Base-by-base conservation (phyloP, 306 rosid genomes). In the Glycine tomentella region DNA sequence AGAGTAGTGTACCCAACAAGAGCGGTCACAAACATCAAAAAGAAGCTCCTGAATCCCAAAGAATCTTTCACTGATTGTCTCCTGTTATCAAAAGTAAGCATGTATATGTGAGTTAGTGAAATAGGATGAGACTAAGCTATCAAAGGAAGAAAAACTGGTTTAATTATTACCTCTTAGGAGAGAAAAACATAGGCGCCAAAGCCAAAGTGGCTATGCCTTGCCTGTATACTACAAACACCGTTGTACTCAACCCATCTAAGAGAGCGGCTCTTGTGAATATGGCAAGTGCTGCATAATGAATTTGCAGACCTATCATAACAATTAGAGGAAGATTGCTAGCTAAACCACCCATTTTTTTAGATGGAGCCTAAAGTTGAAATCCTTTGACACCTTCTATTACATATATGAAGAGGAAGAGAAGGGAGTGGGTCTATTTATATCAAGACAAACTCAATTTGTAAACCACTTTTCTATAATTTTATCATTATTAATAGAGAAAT, bases 201-300 rank as follows among this genome's bases (percentile, higher is more conserved):
- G 89, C 56, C 68, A 91, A 80, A 66, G 96, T 88, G 78, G 92
- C 94, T 79, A 90, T 67, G 75, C 81, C 92, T 77, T 93, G 94
- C 40, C 97, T 84, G 57, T 93, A 91, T 3, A 74, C 89, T 25
- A 91, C 92, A 52, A 88, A 88, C 3, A 87, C 90, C 0, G 91
- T 87, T 1, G 97, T 84, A 77, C 89, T 91, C 94, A 85, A 84
- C 34, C 97, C 97, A 40, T 89, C 88, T 45, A 90, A 9, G 16
- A 91, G 79, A 77, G 94, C 97, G 61, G 90, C 91, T 53, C 92
- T 83, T 4, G 92, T 87, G 83, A 87, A 77, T 42, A 93, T 88
- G 48, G 94, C 82, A 56, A 90, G 88, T 0, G 84, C 86, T 72
- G 94, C 88, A 49, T 88, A 91, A 64, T 84, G 83, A 79, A 86